Conservation (phyloP, 2,329 filamentous ascomycete species). For the Chrysoporthe austroafricana region DNA sequence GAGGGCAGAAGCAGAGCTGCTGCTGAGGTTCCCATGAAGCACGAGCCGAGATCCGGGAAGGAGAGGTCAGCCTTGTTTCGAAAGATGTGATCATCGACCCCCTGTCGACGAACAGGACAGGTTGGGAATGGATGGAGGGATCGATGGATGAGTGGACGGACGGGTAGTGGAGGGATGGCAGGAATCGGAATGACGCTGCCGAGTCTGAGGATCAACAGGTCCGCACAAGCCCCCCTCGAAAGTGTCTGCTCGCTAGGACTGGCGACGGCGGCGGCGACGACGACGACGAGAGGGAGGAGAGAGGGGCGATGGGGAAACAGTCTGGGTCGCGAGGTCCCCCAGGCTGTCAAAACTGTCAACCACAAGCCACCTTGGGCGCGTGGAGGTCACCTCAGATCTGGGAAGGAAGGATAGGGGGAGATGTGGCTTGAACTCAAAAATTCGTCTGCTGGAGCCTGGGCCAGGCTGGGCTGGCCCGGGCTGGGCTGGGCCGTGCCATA, state of each 20-base stretch:
- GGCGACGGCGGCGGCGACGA: not conserved
- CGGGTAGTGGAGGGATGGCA: too few species aligned
- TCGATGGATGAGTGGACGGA: too few species aligned
- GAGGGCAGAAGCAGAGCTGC: not conserved
- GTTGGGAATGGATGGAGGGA: too few species aligned
- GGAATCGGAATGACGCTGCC: not conserved
- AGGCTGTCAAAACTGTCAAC: too few species aligned
- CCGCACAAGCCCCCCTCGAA: not conserved
- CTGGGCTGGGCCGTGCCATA: not conserved
- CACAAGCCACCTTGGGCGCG: too few species aligned
- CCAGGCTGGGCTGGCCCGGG: slow-evolving; percentile 6
- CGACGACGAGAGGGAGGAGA: not conserved
- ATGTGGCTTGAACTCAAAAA: slow-evolving; percentile 14
- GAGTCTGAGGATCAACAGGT: not conserved
- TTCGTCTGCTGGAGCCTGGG: not conserved
- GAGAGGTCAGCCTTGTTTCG: not conserved
- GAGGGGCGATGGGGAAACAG: not conserved
- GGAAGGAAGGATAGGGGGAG: slow-evolving; percentile 6
- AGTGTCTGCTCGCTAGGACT: not conserved
- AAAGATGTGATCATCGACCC: not conserved
- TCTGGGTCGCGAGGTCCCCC: not conserved
- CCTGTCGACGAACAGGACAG: not conserved
- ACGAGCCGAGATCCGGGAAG: not conserved
- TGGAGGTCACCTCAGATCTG: slow-evolving; percentile 6
- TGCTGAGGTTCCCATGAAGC: not conserved